Evolutionary conservation across 1,139 yeast genomes (phyloP).

Genomic region (Pneumocystis canis): DNA sequence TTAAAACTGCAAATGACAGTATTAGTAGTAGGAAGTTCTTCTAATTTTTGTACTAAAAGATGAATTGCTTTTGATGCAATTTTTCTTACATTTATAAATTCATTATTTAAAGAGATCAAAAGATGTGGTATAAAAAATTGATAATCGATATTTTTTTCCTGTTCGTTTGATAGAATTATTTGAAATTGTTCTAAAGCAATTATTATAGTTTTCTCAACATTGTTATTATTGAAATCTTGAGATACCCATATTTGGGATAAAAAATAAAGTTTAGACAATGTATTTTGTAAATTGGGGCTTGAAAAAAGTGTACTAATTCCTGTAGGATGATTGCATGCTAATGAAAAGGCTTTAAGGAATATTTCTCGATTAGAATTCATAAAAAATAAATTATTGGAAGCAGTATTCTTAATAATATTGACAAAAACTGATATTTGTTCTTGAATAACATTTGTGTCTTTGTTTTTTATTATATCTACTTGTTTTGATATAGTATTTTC

Average conservation of each 20-base stretch:
- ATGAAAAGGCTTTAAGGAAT: neutral
- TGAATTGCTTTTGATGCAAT: slow-evolving; percentile 27
- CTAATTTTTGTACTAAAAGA: slow-evolving; percentile 21
- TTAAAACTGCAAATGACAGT: slow-evolving; percentile 6
- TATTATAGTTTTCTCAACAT: neutral
- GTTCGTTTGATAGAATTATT: neutral
- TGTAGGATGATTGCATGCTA: neutral
- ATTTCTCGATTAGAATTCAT: neutral
- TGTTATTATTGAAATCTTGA: neutral
- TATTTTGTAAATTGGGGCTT: neutral
- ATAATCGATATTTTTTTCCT: slow-evolving; percentile 19
- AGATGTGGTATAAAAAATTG: slow-evolving; percentile 25
- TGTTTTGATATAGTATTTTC: neutral
- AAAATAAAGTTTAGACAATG: neutral
- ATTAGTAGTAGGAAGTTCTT: slow-evolving; percentile 20
- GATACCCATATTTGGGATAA: neutral
- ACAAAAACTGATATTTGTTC: neutral
- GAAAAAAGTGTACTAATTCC: neutral
- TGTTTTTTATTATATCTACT: neutral
- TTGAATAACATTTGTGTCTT: neutral
- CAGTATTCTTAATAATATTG: neutral
- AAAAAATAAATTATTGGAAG: neutral
- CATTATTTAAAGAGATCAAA: slow-evolving; percentile 21
- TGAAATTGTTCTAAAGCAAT: neutral
- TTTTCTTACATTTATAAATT: slow-evolving; percentile 26